These are phyloP conservation scores for Boehmeria nivea DNA, from an alignment of 306 rosid genomes.

Conservation along the genomic window DNA sequence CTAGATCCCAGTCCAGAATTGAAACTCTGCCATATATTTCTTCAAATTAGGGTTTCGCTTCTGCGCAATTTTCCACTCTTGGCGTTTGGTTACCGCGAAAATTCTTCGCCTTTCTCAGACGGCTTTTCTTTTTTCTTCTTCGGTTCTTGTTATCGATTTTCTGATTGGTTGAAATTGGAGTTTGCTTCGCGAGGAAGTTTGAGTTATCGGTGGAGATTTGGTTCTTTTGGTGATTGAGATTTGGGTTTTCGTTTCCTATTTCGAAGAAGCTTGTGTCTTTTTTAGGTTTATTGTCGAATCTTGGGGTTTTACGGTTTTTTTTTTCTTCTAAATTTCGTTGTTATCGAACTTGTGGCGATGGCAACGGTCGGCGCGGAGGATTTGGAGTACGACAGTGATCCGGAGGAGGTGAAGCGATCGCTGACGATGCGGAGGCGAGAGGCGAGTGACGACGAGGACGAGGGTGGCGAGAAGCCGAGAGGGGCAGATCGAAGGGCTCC, in stretches of 20 bases:
- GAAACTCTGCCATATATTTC: background rate
- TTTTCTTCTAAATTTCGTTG: constrained; percentile 23
- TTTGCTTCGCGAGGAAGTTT: constrained; percentile 10
- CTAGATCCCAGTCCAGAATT: constrained; percentile 16
- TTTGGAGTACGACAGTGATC: constrained; percentile 83
- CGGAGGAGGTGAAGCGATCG: constrained; percentile 64
- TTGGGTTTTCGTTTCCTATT: background rate
- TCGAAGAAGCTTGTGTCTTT: background rate
- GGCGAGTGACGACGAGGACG: constrained; percentile 87
- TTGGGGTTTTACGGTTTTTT: constrained; percentile 3
- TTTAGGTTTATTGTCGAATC: constrained; percentile 2
- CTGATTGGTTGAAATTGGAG: constrained; percentile 8
- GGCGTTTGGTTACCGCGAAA: constrained; percentile 6
- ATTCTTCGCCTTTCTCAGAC: background rate
- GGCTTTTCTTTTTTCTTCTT: background rate
- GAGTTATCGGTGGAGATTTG: constrained; percentile 13
- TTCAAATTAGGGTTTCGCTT: constrained; percentile 16
- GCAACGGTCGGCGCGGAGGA: constrained; percentile 59
- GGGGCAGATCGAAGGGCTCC: constrained; percentile 38
- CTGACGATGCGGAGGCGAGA: constrained; percentile 79
- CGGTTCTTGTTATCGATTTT: background rate
- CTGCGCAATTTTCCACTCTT: constrained; percentile 2
- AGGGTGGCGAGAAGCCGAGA: constrained; percentile 34
- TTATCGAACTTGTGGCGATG: constrained; percentile 33
- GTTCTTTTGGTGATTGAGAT: constrained; percentile 13